Evolutionary conservation across 495 filamentous ascomycete genomes (phyloP).

Genomic region (Lepraria neglecta): DNA sequence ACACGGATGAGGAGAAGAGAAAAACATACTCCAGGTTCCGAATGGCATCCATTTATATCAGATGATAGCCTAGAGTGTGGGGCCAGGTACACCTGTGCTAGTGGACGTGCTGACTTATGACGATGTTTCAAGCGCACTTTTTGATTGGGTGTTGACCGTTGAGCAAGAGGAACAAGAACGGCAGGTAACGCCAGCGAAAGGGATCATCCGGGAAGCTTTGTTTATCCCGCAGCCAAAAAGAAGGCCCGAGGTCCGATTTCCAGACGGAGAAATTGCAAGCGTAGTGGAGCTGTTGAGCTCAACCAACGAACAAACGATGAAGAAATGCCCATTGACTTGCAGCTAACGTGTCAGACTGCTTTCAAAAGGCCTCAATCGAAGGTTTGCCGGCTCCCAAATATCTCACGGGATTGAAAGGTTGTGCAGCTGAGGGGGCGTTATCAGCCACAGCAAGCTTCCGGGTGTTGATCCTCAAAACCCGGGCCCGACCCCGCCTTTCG

Average conservation of each 20-base stretch:
- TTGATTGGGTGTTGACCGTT: conserved; percentile 5
- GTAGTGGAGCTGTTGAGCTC: background rate
- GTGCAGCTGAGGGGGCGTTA: background rate
- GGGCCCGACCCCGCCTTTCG: conserved; percentile 1
- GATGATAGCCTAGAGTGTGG: background rate
- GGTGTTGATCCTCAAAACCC: background rate
- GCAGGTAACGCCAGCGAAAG: conserved; percentile 1
- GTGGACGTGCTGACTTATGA: conserved; percentile 1
- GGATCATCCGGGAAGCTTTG: background rate
- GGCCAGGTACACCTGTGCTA: background rate
- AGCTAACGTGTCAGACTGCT: background rate
- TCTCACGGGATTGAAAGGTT: background rate
- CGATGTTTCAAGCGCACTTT: conserved; percentile 4
- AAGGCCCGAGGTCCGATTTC: conserved; percentile 5
- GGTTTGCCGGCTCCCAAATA: background rate
- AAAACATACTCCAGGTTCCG: conserved; percentile 15
- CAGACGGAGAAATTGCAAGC: background rate
- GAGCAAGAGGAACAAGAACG: background rate
- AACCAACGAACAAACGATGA: background rate
- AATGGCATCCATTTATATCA: conserved; percentile 10
- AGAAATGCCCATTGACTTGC: background rate
- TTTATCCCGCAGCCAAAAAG: conserved; percentile 1
- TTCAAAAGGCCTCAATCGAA: background rate
- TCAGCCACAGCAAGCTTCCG: background rate
- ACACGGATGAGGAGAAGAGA: conserved; percentile 13